phyloP scores from a whole-genome alignment of 2,329 filamentous ascomycete genomes.

The Diaporthe australafricana region DNA sequence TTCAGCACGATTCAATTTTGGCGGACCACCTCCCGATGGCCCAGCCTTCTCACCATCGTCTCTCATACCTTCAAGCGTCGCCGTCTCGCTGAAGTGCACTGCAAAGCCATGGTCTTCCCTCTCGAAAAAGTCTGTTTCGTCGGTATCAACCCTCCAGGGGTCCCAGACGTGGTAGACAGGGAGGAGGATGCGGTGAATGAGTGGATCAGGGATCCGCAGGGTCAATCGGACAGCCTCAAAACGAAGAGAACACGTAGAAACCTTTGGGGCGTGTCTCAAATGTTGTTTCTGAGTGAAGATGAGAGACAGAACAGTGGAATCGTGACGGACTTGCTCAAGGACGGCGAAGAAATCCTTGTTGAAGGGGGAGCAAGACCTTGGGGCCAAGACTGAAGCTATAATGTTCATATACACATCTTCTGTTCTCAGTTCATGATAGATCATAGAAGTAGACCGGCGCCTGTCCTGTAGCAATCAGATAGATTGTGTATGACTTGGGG shows the following conservation, averaged over 20 bases:
- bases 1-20: constrained; percentile 75
- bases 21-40: constrained; percentile 59
- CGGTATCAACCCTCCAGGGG: constrained; percentile 72
- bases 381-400: constrained; percentile 27
- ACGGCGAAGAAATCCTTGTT: constrained; percentile 52
- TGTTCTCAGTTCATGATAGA: background rate
- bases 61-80: constrained; percentile 77
- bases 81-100: constrained; percentile 74
- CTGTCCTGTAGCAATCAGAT: no score
- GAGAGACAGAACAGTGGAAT: constrained; percentile 53
- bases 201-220: constrained; percentile 66
- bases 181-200: constrained; percentile 55
- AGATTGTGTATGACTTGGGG: background rate
- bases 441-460: background rate
- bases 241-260: constrained; percentile 63
- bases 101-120: constrained; percentile 69
- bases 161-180: constrained; percentile 37
- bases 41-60: constrained; percentile 69
- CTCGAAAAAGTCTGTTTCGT: constrained; percentile 60
- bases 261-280: constrained; percentile 58
- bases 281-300: constrained; percentile 54
- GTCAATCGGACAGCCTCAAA: constrained; percentile 55
- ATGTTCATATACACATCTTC: no score
- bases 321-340: constrained; percentile 46
- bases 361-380: constrained; percentile 52